These are phyloP conservation scores for Colletotrichum spaethianum DNA, from an alignment of 2,329 filamentous ascomycete species.

Conservation along the genomic window DNA sequence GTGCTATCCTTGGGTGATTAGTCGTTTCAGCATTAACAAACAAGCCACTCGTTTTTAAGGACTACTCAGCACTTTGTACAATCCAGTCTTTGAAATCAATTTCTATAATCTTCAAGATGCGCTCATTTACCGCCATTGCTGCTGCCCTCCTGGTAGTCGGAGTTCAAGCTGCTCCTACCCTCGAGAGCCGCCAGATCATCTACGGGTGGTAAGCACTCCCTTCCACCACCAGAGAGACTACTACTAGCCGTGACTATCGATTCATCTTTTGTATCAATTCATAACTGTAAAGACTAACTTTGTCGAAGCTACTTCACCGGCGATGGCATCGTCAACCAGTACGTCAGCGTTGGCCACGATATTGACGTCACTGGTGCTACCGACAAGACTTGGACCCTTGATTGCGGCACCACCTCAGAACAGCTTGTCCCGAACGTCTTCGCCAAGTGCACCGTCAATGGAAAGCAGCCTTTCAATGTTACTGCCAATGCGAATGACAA, in stretches of 20 bases:
- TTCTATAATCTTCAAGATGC: slow-evolving; percentile 5
- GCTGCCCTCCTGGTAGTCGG: slow-evolving; percentile 19
- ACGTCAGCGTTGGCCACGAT: slow-evolving; percentile 23
- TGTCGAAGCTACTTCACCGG: slow-evolving; percentile 21
- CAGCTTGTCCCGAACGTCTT: slow-evolving; percentile 33
- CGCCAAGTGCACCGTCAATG: slow-evolving; percentile 29
- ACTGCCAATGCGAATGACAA: slow-evolving; percentile 2
- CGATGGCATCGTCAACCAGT: slow-evolving; percentile 18
- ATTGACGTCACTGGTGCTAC: background rate
- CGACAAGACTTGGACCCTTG: slow-evolving; percentile 22
- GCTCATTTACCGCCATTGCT: slow-evolving; percentile 4
- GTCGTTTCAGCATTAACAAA: background rate
- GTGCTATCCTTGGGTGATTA: rapidly evolving
- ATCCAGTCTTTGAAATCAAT: background rate
- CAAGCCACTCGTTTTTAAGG: background rate
- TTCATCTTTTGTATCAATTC: background rate
- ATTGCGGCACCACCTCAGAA: slow-evolving; percentile 26
- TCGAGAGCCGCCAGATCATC: slow-evolving; percentile 20
- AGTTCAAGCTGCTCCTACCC: slow-evolving; percentile 24
- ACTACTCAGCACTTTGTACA: background rate
- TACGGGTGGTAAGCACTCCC: slow-evolving; percentile 25
- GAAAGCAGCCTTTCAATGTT: slow-evolving; percentile 5
- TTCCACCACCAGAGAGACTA: too few species aligned
- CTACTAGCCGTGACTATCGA: background rate
- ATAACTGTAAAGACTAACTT: background rate